phyloP scores from a whole-genome alignment of 306 rosid genomes.

The Rubus parviflorus region DNA sequence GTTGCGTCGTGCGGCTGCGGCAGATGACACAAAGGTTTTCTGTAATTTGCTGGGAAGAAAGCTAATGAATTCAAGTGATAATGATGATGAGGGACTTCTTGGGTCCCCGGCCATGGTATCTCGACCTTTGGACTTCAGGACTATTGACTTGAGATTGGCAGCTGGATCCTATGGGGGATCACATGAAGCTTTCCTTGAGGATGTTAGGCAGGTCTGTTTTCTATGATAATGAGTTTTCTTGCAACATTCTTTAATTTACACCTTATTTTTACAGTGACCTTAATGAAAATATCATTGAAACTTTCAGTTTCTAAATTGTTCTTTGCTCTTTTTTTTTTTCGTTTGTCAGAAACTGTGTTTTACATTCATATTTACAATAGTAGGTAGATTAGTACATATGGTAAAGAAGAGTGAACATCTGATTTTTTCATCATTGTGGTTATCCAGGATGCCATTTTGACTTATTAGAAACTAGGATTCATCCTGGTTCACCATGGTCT shows the following conservation, averaged over 20 bases:
- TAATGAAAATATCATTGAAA: background rate
- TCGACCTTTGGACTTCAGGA: constrained; percentile 94
- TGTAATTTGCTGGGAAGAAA: constrained; percentile 97
- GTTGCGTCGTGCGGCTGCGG: constrained; percentile 81
- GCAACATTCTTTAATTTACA: background rate
- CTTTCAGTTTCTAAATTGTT: background rate
- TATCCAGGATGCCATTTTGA: background rate
- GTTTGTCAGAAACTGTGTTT: background rate
- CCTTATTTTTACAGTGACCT: constrained; percentile 4
- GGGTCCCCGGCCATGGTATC: constrained; percentile 94
- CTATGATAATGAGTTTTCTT: constrained; percentile 24
- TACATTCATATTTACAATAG: background rate
- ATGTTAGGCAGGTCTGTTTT: constrained; percentile 78
- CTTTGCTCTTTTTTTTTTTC: background rate
- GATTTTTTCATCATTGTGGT: background rate
- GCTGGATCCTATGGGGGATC: constrained; percentile 88
- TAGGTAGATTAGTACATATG: background rate
- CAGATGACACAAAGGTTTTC: constrained; percentile 82
- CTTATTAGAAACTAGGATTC: background rate
- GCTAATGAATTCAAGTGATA: constrained; percentile 77
- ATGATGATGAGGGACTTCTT: constrained; percentile 97
- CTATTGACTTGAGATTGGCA: constrained; percentile 89
- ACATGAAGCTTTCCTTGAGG: constrained; percentile 88
- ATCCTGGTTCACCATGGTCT: no score
- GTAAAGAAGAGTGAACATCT: background rate